Evolutionary conservation across 768 basidiomycete genomes (phyloP).

Genomic region (Podaxis sp.): DNA sequence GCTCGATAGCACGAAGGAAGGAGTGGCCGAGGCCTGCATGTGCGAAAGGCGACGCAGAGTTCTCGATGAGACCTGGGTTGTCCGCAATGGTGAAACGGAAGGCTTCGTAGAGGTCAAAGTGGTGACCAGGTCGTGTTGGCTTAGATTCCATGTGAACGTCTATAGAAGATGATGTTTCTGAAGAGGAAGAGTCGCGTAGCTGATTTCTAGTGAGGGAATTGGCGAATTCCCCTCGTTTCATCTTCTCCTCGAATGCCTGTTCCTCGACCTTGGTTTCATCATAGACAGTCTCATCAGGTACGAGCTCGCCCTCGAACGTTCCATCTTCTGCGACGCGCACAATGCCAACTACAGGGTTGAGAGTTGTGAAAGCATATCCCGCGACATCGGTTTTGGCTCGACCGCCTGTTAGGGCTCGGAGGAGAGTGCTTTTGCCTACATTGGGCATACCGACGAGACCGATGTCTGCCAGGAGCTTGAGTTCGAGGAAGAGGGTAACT

Average conservation of each 20-base stretch:
- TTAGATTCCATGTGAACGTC: slow-evolving; percentile 4
- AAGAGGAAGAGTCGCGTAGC: slow-evolving; percentile 19
- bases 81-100: slow-evolving; percentile 96
- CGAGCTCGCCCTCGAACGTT: slow-evolving; percentile 62
- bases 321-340: slow-evolving; percentile 83
- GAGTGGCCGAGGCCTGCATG: slow-evolving; percentile 86
- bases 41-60: slow-evolving; percentile 29
- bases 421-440: slow-evolving; percentile 88
- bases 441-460: slow-evolving; percentile 97
- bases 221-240: slow-evolving; percentile 54
- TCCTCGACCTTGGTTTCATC: slow-evolving; percentile 69
- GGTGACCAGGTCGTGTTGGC: slow-evolving; percentile 34
- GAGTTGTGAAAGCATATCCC: slow-evolving; percentile 90
- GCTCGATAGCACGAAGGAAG: slow-evolving; percentile 91
- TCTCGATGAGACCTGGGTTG: slow-evolving; percentile 93
- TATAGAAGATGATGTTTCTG: slow-evolving; percentile 17
- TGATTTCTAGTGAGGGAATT: slow-evolving; percentile 53
- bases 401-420: slow-evolving; percentile 86
- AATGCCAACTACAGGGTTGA: slow-evolving; percentile 92
- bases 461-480: slow-evolving; percentile 93
- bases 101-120: slow-evolving; percentile 64
- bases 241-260: slow-evolving; percentile 40
- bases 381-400: slow-evolving; percentile 84
- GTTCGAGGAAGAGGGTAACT: slow-evolving; percentile 82
- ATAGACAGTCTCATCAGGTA: slow-evolving; percentile 44